Evolutionary conservation across 2,329 filamentous ascomycete species (phyloP), one percentile per base, ranked within the genome.

Genomic region (Gnomoniopsis sp.): DNA sequence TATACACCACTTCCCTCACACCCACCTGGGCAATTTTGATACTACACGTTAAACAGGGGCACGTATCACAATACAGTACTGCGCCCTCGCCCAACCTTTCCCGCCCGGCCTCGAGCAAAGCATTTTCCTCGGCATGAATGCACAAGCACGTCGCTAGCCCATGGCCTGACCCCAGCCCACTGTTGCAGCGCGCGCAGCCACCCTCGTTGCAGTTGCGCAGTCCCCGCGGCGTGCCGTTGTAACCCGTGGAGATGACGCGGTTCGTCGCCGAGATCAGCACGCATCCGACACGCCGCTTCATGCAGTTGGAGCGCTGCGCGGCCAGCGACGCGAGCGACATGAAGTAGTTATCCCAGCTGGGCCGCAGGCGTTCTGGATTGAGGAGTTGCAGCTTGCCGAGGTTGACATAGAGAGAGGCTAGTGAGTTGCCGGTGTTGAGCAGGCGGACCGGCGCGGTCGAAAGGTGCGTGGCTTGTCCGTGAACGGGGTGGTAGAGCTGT

Each of bases 21-120:
- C 95, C 95, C 8, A 98, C 91, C 76, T 99, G 95, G 22, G 91
- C 90, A 69, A 99, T 98, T 78, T 99, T 99, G 78, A 99, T 96
- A 68, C 91, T 96, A 74, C 95, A 99, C 2, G 95, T 99, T 72
- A 99, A 79, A 71, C 95, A 99, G 3, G 95, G 95, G 73, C 95
- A 99, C 65, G 93, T 97, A 71, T 97, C 91, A 74, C 93, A 97
- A 75, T 97, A 99, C 26, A 99, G 77, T 52, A 91, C 89, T 41
- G 90, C 85, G 4, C 88, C 90, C 57, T 91, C 88, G 21, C 91
- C 81, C 65, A 99, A 91, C 59, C 95, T 82, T 74, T 98, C 95
- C 66, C 95, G 81, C 0, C 95, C 95, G 21, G 95, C 95, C 77
- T 99, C 95, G 11, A 99, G 80, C 59, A 99, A 80, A 1, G 95